Percentiles rank a stretch among this genome's conserved stretches.
These are phyloP conservation scores for Spencermartinsiella europaea DNA, from an alignment of 805 yeast genomes.

Conservation along the genomic window DNA sequence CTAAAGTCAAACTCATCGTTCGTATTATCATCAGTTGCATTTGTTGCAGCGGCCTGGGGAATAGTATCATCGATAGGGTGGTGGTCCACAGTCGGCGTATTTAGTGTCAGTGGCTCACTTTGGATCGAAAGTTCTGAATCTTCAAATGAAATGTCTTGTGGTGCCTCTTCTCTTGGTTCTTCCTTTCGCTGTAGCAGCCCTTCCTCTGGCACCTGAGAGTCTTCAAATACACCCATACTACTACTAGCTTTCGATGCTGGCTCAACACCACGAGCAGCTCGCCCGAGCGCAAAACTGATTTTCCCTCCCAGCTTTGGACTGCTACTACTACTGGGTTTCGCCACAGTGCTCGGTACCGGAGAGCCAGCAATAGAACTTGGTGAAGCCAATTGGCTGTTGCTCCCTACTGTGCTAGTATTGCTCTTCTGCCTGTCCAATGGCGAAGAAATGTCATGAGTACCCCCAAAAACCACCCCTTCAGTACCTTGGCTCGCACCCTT, in stretches of 20 bases:
- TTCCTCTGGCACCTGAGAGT: background rate
- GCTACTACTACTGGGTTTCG: constrained; percentile 4
- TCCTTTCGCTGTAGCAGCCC: background rate
- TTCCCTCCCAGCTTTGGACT: background rate
- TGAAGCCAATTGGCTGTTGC: background rate
- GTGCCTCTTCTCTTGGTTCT: background rate
- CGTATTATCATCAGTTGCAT: no score
- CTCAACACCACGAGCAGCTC: background rate
- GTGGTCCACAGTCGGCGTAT: no score
- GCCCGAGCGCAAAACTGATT: background rate
- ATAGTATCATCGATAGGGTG: no score
- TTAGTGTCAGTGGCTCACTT: background rate
- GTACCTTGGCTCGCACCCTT: constrained; percentile 44
- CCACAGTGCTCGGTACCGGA: constrained; percentile 19
- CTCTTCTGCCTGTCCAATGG: background rate
- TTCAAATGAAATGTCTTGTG: background rate
- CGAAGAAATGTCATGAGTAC: constrained; percentile 41
- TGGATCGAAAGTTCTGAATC: background rate
- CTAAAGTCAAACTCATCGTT: no score
- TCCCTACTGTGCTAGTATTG: background rate
- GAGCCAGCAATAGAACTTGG: no score
- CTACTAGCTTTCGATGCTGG: background rate
- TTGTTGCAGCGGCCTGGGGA: no score
- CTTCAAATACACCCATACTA: background rate
- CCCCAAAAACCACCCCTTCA: constrained; percentile 52